Evolutionary conservation across 1,139 yeast species (phyloP).

Genomic region (Diutina catenulata): DNA sequence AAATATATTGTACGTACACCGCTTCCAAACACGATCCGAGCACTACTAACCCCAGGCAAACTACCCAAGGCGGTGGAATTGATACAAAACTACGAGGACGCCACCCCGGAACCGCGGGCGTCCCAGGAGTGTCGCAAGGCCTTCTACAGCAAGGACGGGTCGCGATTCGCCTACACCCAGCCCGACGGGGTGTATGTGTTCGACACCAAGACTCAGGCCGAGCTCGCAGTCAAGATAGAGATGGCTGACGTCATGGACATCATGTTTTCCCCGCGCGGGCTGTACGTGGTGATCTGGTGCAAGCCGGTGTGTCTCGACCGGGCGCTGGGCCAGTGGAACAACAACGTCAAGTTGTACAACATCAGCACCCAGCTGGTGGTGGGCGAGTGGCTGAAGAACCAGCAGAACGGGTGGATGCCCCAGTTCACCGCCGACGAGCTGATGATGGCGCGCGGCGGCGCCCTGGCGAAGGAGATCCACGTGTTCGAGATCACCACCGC

Average conservation of each 20-base stretch:
- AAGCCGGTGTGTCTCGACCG: slow-evolving; percentile 55
- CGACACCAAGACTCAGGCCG: slow-evolving; percentile 16
- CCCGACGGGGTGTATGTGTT: not conserved
- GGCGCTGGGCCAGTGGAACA: slow-evolving; percentile 57
- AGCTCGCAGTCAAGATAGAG: slow-evolving; percentile 24
- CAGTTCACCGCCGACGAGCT: slow-evolving; percentile 77
- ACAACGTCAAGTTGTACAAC: slow-evolving; percentile 71
- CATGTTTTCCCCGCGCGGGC: slow-evolving; percentile 82
- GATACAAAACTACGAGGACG: slow-evolving; percentile 36
- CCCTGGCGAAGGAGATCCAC: slow-evolving; percentile 49
- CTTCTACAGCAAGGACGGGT: slow-evolving; percentile 3
- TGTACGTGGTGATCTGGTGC: slow-evolving; percentile 80
- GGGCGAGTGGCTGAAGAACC: slow-evolving; percentile 65
- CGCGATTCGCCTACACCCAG: slow-evolving; percentile 5
- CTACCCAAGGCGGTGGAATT: slow-evolving; percentile 52
- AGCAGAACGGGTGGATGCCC: slow-evolving; percentile 85
- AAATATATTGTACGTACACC: slow-evolving; percentile 30
- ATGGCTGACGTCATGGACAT: slow-evolving; percentile 64
- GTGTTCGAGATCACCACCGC: slow-evolving; percentile 38
- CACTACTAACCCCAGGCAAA: slow-evolving; percentile 30
- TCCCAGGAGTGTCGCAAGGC: slow-evolving; percentile 3
- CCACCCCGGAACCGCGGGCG: slow-evolving; percentile 19
- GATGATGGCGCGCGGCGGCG: slow-evolving; percentile 50
- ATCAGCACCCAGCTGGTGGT: slow-evolving; percentile 34
- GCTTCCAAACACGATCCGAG: slow-evolving; percentile 7